Conservation (phyloP, 2,329 filamentous ascomycete species). For the Penicillium hordei region DNA sequence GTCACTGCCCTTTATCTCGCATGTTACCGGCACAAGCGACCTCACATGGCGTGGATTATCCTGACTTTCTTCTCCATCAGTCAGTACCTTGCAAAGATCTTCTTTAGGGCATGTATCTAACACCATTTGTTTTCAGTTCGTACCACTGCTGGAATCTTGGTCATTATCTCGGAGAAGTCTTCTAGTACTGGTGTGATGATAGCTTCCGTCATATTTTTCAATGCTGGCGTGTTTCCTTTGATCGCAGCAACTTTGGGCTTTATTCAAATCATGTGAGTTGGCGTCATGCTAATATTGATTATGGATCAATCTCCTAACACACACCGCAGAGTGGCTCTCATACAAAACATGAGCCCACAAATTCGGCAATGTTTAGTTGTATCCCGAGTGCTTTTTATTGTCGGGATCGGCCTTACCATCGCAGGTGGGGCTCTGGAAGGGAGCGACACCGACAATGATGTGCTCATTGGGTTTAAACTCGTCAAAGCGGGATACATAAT, state of each 20-base stretch:
- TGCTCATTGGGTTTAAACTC: constrained; percentile 16
- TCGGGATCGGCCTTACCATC: constrained; percentile 20
- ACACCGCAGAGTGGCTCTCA: not conserved
- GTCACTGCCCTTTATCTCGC: constrained; percentile 13
- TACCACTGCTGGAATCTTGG: constrained; percentile 18
- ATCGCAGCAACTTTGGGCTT: constrained; percentile 27
- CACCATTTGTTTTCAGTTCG: constrained; percentile 13
- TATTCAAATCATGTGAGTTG: constrained; percentile 24
- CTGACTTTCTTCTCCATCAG: constrained; percentile 23
- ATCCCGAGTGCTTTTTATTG: constrained; percentile 21
- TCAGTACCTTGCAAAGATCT: constrained; percentile 1
- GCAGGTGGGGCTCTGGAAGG: constrained; percentile 22
- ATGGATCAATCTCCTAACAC: not conserved
- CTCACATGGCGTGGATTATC: constrained; percentile 24
- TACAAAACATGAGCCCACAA: constrained; percentile 2
- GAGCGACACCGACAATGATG: constrained; percentile 13
- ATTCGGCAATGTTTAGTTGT: constrained; percentile 11
- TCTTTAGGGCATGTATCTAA: not conserved
- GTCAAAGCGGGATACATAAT: constrained; percentile 26
- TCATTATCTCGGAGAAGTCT: constrained; percentile 18
- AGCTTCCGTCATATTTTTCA: constrained; percentile 22
- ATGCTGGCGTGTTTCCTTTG: constrained; percentile 26
- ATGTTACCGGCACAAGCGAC: constrained; percentile 19
- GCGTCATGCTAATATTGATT: not conserved
- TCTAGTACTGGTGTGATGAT: constrained; percentile 17